Evolutionary conservation across 2,329 filamentous ascomycete genomes (phyloP).

Genomic region (Scytalidium lignicola): DNA sequence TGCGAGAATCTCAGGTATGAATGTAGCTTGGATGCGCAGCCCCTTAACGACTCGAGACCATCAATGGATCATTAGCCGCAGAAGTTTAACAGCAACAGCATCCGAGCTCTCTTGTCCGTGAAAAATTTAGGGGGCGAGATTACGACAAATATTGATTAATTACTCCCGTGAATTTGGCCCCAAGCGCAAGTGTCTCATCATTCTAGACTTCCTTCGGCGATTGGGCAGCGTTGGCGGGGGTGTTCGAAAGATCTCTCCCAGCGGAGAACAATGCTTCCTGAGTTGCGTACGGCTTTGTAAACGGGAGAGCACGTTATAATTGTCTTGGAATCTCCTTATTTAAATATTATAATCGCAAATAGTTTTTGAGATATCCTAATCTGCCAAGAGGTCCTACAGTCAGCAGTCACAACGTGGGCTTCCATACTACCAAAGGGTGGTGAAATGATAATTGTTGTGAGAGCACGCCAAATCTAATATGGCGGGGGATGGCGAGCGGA

Average conservation of each 20-base stretch:
- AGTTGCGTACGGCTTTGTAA: no score
- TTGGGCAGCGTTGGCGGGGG: constrained; percentile 5
- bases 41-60: background rate
- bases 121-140: background rate
- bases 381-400: no score
- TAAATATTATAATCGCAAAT: no score
- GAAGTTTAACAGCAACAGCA: background rate
- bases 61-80: background rate
- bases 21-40: background rate
- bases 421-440: no score
- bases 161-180: background rate
- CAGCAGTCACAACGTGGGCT: background rate
- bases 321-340: no score
- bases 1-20: background rate
- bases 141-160: background rate
- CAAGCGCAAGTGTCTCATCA: constrained; percentile 14
- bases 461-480: background rate
- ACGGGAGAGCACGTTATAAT: no score
- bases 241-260: background rate
- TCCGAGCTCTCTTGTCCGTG: background rate
- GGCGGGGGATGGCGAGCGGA: background rate
- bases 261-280: background rate
- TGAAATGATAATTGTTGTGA: background rate
- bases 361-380: no score
- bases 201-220: constrained; percentile 5